These are phyloP conservation scores for Kwoniella bestiolae DNA, from an alignment of 768 basidiomycete genomes.

Conservation along the genomic window DNA sequence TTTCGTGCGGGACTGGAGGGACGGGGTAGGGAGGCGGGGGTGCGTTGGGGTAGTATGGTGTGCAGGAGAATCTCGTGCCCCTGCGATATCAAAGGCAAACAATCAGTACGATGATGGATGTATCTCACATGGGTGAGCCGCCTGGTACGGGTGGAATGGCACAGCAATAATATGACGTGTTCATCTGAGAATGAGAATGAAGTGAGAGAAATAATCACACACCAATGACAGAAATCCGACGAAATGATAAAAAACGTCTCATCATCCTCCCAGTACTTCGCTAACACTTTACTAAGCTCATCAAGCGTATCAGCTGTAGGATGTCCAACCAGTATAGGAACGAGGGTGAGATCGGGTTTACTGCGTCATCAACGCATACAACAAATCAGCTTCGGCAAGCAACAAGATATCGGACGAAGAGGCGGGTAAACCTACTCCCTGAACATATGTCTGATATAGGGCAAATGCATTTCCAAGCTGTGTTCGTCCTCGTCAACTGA, in stretches of 20 bases:
- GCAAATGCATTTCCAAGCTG: conserved; percentile 96
- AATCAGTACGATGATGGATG: too few relatives aligned
- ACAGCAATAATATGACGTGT: too few relatives aligned
- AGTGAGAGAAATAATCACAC: too few relatives aligned
- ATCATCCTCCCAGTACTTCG: conserved; percentile 75
- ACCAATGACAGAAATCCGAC: conserved; percentile 99
- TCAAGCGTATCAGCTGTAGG: conserved; percentile 63
- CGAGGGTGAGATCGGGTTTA: conserved; percentile 70
- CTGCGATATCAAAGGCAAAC: conserved; percentile 21
- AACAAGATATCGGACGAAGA: too few relatives aligned
- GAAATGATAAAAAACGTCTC: conserved; percentile 89
- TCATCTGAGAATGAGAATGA: too few relatives aligned
- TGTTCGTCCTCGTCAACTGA: conserved; percentile 89
- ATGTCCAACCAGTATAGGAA: conserved; percentile 85
- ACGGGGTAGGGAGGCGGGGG: conserved; percentile 43
- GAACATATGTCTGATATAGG: conserved; percentile 59
- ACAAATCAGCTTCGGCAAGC: background rate
- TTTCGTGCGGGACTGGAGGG: conserved; percentile 42
- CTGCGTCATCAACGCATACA: background rate
- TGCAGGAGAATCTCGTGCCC: conserved; percentile 54
- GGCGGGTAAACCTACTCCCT: conserved; percentile 28
- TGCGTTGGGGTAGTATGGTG: conserved; percentile 51
- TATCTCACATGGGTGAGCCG: too few relatives aligned
- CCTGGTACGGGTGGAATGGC: background rate
- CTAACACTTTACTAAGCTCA: conserved; percentile 69